Conservation (phyloP, 2,329 filamentous ascomycete genomes). For the Ascosphaera apis region DNA sequence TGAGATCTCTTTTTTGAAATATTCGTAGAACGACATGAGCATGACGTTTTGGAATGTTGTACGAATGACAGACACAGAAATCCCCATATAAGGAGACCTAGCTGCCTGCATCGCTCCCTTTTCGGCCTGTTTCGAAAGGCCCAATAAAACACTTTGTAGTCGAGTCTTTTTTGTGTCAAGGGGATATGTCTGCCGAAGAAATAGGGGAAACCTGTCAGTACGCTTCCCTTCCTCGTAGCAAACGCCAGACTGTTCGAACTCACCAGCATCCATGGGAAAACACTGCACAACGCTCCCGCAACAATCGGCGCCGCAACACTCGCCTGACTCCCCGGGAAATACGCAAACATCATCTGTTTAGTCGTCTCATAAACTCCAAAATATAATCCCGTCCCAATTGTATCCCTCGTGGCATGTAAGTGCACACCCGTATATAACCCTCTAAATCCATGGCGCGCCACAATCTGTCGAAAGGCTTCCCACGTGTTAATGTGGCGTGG, state of each 20-base stretch:
- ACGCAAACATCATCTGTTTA: slow-evolving; percentile 22
- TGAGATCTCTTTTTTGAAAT: slow-evolving; percentile 19
- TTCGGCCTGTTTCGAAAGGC: slow-evolving; percentile 18
- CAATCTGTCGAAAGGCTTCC: slow-evolving; percentile 20
- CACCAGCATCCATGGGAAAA: slow-evolving; percentile 25
- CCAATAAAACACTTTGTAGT: slow-evolving; percentile 23
- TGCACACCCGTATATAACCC: slow-evolving; percentile 24
- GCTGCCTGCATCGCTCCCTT: slow-evolving; percentile 18
- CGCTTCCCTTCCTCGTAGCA: too few relatives aligned
- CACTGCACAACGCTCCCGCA: slow-evolving; percentile 23
- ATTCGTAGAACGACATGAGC: slow-evolving; percentile 23
- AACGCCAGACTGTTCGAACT: too few relatives aligned
- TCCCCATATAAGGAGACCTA: slow-evolving; percentile 22
- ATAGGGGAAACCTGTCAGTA: slow-evolving; percentile 1
- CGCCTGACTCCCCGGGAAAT: slow-evolving; percentile 20
- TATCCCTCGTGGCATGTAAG: slow-evolving; percentile 22
- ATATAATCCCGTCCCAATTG: slow-evolving; percentile 23
- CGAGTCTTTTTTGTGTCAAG: slow-evolving; percentile 27
- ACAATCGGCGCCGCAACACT: slow-evolving; percentile 21
- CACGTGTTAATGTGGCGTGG: slow-evolving; percentile 17
- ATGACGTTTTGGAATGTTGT: slow-evolving; percentile 27
- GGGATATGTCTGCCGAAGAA: slow-evolving; percentile 20
- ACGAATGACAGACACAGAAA: slow-evolving; percentile 24
- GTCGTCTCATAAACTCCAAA: slow-evolving; percentile 25
- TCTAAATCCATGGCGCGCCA: slow-evolving; percentile 19